Percentiles rank a stretch among this genome's conserved stretches.
Evolutionary conservation across 495 filamentous ascomycete species (phyloP).

Genomic region (Pyrenula massariospora): DNA sequence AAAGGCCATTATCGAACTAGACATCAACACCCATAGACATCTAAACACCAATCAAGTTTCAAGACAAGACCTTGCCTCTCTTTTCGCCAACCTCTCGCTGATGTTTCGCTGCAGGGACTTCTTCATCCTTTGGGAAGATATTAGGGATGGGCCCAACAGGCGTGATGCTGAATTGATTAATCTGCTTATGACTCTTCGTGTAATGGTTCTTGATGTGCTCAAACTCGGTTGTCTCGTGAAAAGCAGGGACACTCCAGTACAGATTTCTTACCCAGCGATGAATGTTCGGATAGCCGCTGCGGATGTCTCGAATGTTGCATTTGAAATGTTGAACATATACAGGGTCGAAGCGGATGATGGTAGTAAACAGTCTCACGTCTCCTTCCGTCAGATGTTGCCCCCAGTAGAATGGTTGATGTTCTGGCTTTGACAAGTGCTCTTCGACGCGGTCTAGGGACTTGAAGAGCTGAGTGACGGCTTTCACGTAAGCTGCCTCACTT

Average conservation of each 20-base stretch:
- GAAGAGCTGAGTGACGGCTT: conserved; percentile 56
- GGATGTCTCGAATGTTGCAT: conserved; percentile 75
- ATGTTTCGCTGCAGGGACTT: conserved; percentile 36
- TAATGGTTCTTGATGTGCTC: conserved; percentile 66
- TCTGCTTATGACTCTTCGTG: conserved; percentile 59
- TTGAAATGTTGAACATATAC: conserved; percentile 95
- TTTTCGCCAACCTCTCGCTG: background rate
- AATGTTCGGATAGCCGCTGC: conserved; percentile 59
- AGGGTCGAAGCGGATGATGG: conserved; percentile 73
- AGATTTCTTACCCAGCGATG: conserved; percentile 55
- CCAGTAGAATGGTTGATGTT: conserved; percentile 50
- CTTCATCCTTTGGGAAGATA: conserved; percentile 47
- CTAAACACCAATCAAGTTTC: no score
- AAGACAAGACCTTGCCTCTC: background rate
- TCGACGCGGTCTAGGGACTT: conserved; percentile 60
- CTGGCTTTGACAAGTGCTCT: conserved; percentile 35
- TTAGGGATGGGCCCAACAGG: conserved; percentile 53
- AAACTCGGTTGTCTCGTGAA: conserved; percentile 52
- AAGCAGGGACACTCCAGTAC: conserved; percentile 57
- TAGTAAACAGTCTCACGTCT: conserved; percentile 73
- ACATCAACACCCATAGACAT: no score
- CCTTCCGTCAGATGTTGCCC: conserved; percentile 64
- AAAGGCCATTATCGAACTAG: no score
- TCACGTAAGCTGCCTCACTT: conserved; percentile 68
- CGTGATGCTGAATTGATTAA: conserved; percentile 52